Percentiles rank a stretch among this genome's conserved stretches.
Conservation (phyloP, 2,329 filamentous ascomycete genomes). For the Clonostachys sp. region DNA sequence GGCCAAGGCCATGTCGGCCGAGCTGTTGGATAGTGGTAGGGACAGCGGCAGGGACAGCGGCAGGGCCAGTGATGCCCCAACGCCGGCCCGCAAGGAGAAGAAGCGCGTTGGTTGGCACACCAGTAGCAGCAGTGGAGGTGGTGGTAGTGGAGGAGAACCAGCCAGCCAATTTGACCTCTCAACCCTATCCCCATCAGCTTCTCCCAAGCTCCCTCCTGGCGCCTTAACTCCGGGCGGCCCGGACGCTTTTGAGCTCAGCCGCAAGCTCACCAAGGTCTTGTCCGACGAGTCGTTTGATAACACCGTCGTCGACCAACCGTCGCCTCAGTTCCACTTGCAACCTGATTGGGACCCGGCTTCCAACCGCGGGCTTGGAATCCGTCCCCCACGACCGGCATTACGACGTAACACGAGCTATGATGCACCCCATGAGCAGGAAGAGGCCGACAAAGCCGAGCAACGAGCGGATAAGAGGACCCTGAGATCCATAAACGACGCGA, state of each 20-base stretch:
- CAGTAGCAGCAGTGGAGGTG: slow-evolving; percentile 14
- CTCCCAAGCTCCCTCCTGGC: slow-evolving; percentile 8
- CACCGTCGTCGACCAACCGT: too few relatives aligned
- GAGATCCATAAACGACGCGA: slow-evolving; percentile 31
- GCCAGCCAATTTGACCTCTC: slow-evolving; percentile 5
- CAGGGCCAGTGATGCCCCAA: slow-evolving; percentile 17
- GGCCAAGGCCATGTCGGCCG: slow-evolving; percentile 3
- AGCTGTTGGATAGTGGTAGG: slow-evolving; percentile 11
- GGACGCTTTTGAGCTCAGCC: slow-evolving; percentile 29
- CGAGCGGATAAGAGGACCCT: slow-evolving; percentile 27
- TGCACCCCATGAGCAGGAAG: slow-evolving; percentile 29
- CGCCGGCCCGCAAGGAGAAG: slow-evolving; percentile 28
- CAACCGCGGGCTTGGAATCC: neutral
- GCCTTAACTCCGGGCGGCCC: slow-evolving; percentile 20
- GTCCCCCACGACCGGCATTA: slow-evolving; percentile 24
- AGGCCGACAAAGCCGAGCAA: slow-evolving; percentile 31
- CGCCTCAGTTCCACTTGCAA: too few relatives aligned
- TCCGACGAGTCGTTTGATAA: slow-evolving; percentile 7
- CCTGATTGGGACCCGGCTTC: neutral
- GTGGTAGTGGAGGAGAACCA: neutral
- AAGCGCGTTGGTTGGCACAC: slow-evolving; percentile 32
- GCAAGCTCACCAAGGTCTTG: slow-evolving; percentile 30
- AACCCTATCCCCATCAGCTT: slow-evolving; percentile 14
- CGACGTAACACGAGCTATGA: slow-evolving; percentile 37
- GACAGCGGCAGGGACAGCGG: slow-evolving; percentile 17